Evolutionary conservation across 2,329 filamentous ascomycete genomes (phyloP), one percentile per base, ranked within the genome.

Genomic region (Colletotrichum sp.): DNA sequence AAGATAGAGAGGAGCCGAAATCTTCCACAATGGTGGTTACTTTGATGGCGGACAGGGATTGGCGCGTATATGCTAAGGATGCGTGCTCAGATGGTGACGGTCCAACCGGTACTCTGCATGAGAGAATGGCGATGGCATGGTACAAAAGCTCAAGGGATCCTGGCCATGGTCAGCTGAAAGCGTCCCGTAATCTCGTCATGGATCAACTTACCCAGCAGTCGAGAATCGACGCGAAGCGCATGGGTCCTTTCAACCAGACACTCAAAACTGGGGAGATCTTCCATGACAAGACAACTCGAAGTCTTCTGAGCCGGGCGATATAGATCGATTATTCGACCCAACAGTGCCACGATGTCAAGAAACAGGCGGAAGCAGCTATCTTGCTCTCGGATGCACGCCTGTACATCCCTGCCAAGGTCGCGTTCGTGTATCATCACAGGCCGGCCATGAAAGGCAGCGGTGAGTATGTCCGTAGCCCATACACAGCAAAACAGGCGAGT

Each of bases 401-500:
- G 64, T 34, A 80, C 76, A 52, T 78, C 77, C 15, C 67, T 76
- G n/a, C 79, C 79, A 55, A 78, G 67, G 55, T 80, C 79, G 32
- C 77, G 66, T 36, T 79, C 74, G 67, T 80, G 79, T 32, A 80
- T 79, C 32, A 80, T 68, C 16, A 79, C 74, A 26, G 79, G 79
- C n/a, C 79, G 74, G 3, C 79, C 79, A 34, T 80, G 79, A 7
- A 74, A 79, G 7, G 78, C 77, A 9, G 79, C 79, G 30, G 78
- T 80, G 21, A 80, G 75, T 34, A 78, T 77, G 57, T 80, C 79
- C 55, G 79, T 72, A 5, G 79, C 78, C 78, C 78, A 80, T 9
- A 80, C 77, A 36, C 79, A 80, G 69, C 79, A 80, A 63, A 80
- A 80, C 13, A 80, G 60, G 7, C 79, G 77, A 9, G 77, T 79